These are phyloP conservation scores for Phalaenopsis hybrid DNA, from an alignment of 116 monocot genomes.

Conservation along the genomic window DNA sequence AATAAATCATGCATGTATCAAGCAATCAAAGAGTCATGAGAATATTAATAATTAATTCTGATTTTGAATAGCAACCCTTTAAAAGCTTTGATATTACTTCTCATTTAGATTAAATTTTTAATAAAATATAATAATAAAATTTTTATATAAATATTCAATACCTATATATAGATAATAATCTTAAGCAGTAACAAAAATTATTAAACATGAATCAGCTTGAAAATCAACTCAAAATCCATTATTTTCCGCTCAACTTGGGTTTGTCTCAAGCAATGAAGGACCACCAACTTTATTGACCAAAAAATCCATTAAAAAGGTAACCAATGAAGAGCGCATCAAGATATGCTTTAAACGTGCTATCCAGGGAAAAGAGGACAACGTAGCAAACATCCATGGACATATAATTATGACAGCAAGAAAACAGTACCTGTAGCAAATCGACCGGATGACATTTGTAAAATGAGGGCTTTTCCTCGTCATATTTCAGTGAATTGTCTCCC, in stretches of 20 bases:
- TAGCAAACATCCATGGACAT: background rate
- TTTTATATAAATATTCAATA: too few relatives aligned
- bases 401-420: conserved; percentile 5
- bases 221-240: too few relatives aligned
- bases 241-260: background rate
- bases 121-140: too few relatives aligned
- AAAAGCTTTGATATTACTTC: too few relatives aligned
- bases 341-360: background rate
- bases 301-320: background rate
- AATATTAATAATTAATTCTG: too few relatives aligned
- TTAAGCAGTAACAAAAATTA: too few relatives aligned
- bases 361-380: background rate
- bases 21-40: too few relatives aligned
- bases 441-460: conserved; percentile 10
- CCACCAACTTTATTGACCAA: background rate
- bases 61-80: too few relatives aligned
- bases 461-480: conserved; percentile 16
- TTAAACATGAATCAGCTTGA: too few relatives aligned
- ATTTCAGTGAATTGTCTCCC: conserved; percentile 8
- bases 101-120: too few relatives aligned
- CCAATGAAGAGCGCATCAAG: background rate
- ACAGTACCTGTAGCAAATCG: conserved; percentile 27
- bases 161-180: too few relatives aligned
- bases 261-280: background rate
- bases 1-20: too few relatives aligned